phyloP scores from a whole-genome alignment of 805 yeast species.

The Jamesozyma jinghongensis region DNA sequence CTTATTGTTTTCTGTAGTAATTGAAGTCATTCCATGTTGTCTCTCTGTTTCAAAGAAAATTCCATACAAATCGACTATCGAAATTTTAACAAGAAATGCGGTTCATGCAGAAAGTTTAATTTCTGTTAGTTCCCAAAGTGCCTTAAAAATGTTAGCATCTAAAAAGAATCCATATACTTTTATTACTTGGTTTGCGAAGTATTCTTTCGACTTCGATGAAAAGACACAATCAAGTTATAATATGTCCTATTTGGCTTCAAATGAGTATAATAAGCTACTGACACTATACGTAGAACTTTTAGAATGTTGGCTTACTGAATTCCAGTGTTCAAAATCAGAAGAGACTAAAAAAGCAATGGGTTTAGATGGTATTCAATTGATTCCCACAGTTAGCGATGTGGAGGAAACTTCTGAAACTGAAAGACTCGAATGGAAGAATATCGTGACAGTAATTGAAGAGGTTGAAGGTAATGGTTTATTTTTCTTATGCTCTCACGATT shows the following conservation, averaged over 20 bases:
- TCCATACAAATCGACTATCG: slow-evolving; percentile 58
- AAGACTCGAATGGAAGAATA: slow-evolving; percentile 65
- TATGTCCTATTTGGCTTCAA: slow-evolving; percentile 49
- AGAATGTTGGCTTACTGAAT: slow-evolving; percentile 70
- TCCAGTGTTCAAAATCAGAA: slow-evolving; percentile 34
- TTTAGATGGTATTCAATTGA: slow-evolving; percentile 24
- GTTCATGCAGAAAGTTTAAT: slow-evolving; percentile 58
- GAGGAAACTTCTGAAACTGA: slow-evolving; percentile 36
- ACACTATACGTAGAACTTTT: slow-evolving; percentile 70
- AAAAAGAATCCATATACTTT: slow-evolving; percentile 61
- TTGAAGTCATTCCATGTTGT: slow-evolving; percentile 72
- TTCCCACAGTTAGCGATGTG: slow-evolving; percentile 11
- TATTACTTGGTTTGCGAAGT: slow-evolving; percentile 66
- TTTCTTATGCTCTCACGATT: slow-evolving; percentile 82
- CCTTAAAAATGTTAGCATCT: slow-evolving; percentile 58
- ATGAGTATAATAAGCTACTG: slow-evolving; percentile 50
- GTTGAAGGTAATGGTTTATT: slow-evolving; percentile 93
- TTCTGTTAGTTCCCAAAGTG: slow-evolving; percentile 50
- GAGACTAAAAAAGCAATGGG: slow-evolving; percentile 26
- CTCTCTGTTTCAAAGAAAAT: slow-evolving; percentile 37
- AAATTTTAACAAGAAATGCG: slow-evolving; percentile 66
- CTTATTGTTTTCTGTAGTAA: slow-evolving; percentile 58
- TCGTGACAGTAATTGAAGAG: slow-evolving; percentile 82
- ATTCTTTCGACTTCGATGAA: slow-evolving; percentile 73
- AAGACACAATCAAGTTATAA: slow-evolving; percentile 48